These are phyloP conservation scores for Pleurotus platypus DNA, from an alignment of 768 basidiomycete genomes.

Conservation along the genomic window DNA sequence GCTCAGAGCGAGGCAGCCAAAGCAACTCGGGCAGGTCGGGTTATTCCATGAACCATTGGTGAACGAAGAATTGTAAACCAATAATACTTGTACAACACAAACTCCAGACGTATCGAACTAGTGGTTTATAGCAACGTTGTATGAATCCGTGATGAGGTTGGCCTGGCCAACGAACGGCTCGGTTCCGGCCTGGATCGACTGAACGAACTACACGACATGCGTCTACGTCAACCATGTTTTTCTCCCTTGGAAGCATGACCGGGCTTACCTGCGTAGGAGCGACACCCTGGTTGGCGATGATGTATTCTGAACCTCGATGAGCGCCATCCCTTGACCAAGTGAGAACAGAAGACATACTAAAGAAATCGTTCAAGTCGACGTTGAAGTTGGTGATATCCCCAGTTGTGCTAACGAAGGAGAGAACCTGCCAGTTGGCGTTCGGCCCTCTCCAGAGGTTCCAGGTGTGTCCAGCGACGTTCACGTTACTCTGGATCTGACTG, in stretches of 20 bases:
- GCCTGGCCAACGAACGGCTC: constrained; percentile 53
- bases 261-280: constrained; percentile 36
- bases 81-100: background rate
- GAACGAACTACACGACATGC: constrained; percentile 35
- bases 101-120: background rate
- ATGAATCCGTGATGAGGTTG: constrained; percentile 36
- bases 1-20: constrained; percentile 38
- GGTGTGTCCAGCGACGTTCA: constrained; percentile 41
- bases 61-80: background rate
- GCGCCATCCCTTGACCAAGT: background rate
- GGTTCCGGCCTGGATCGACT: constrained; percentile 52
- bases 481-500: constrained; percentile 37
- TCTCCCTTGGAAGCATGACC: background rate
- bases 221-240: background rate
- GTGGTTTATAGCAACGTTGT: constrained; percentile 32
- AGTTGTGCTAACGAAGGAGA: constrained; percentile 47
- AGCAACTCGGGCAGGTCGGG: background rate
- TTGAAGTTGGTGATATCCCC: constrained; percentile 49
- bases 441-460: constrained; percentile 59
- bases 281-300: constrained; percentile 44
- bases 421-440: constrained; percentile 51
- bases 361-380: constrained; percentile 51
- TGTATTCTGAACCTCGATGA: constrained; percentile 31
- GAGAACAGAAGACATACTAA: constrained; percentile 33
- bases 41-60: background rate